Conservation (phyloP, 164 flowering plant species). For the Euptelea pleiosperma region DNA sequence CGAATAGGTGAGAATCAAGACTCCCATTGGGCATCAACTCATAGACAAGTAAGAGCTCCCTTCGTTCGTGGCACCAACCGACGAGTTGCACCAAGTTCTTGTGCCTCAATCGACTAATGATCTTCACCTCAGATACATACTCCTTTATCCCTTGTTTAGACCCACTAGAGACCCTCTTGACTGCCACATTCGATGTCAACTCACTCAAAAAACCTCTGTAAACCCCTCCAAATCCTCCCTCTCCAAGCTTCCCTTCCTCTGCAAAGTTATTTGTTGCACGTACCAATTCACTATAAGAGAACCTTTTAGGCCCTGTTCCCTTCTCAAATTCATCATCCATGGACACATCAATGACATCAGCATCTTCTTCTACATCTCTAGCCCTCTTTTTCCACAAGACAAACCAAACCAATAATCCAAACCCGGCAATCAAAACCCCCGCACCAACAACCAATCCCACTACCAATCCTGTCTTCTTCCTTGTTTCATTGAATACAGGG, state of each 20-base stretch:
- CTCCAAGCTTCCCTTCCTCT: conserved; percentile 37
- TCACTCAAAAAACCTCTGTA: conserved; percentile 34
- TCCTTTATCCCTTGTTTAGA: conserved; percentile 50
- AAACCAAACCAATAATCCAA: conserved; percentile 13
- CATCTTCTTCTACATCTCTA: background rate
- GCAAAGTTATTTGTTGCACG: conserved; percentile 29
- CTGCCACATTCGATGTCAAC: conserved; percentile 23
- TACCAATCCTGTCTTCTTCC: background rate
- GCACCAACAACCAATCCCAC: conserved; percentile 16
- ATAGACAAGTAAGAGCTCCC: conserved; percentile 46
- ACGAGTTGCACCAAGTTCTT: conserved; percentile 43
- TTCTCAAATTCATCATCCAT: conserved; percentile 35
- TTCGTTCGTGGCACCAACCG: conserved; percentile 58
- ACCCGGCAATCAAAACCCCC: conserved; percentile 6
- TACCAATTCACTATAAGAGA: conserved; percentile 25
- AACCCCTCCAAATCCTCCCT: conserved; percentile 31
- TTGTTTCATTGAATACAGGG: no score
- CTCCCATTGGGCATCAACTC: conserved; percentile 53
- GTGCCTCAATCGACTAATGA: conserved; percentile 46
- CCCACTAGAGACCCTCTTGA: conserved; percentile 35
- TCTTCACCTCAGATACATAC: conserved; percentile 44
- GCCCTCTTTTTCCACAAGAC: conserved; percentile 13
- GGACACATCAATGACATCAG: conserved; percentile 10
- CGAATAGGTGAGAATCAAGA: conserved; percentile 43
- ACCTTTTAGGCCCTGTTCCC: conserved; percentile 41